phyloP scores from a whole-genome alignment of 495 filamentous ascomycete species.

The Astrocystis sublimbata region DNA sequence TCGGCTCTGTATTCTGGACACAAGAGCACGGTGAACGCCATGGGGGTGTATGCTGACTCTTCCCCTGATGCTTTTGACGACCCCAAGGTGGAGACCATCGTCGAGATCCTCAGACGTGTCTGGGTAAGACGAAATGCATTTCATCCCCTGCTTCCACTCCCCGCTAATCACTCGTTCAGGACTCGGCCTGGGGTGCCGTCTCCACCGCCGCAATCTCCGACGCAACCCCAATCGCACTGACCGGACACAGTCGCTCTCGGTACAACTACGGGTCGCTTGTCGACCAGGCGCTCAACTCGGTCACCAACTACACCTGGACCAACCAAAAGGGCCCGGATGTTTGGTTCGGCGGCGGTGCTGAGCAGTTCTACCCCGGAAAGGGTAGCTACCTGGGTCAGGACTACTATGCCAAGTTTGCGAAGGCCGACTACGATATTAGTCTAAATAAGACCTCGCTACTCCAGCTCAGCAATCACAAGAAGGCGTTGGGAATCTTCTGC shows the following conservation, averaged over 20 bases:
- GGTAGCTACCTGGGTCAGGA: conserved; percentile 58
- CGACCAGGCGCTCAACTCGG: conserved; percentile 57
- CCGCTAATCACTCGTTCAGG: conserved; percentile 25
- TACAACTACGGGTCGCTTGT: conserved; percentile 64
- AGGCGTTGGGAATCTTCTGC: conserved; percentile 69
- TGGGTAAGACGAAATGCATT: no score
- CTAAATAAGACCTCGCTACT: conserved; percentile 66
- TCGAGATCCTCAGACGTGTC: conserved; percentile 66
- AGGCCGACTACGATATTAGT: conserved; percentile 64
- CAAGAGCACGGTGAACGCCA: conserved; percentile 71
- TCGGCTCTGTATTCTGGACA: conserved; percentile 73
- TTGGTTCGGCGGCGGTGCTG: conserved; percentile 71
- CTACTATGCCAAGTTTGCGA: conserved; percentile 66
- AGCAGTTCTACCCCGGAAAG: conserved; percentile 63
- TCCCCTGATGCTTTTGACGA: conserved; percentile 66
- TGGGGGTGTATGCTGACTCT: conserved; percentile 73
- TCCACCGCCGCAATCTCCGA: conserved; percentile 71
- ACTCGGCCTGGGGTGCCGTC: conserved; percentile 54
- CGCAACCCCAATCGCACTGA: conserved; percentile 69
- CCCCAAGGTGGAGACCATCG: conserved; percentile 76
- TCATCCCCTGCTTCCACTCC: no score
- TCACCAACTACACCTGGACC: conserved; percentile 69
- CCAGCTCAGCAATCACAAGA: conserved; percentile 50
- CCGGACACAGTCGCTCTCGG: conserved; percentile 64
- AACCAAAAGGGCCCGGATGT: conserved; percentile 67